These are phyloP conservation scores for Aspergillus nanangensis DNA, from an alignment of 495 filamentous ascomycete genomes.

Conservation along the genomic window DNA sequence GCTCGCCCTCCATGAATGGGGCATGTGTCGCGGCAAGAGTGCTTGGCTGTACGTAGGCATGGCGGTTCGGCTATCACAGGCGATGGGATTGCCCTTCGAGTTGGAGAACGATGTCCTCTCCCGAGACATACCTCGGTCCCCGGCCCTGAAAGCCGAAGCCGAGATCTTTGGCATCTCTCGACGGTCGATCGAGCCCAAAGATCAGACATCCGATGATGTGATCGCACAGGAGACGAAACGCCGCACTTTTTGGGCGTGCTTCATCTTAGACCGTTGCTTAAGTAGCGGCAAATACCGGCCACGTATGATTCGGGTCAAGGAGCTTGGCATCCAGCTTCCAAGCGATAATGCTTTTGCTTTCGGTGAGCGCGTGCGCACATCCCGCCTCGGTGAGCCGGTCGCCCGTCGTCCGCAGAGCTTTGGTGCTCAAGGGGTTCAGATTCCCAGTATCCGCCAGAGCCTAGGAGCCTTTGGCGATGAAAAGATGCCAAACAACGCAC, in stretches of 20 bases:
- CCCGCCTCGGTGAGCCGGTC: slow-evolving; percentile 36
- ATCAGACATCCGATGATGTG: slow-evolving; percentile 48
- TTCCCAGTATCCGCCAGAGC: slow-evolving; percentile 44
- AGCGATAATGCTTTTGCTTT: slow-evolving; percentile 48
- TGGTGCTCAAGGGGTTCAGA: slow-evolving; percentile 39
- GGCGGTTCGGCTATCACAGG: slow-evolving; percentile 71
- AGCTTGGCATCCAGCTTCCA: slow-evolving; percentile 51
- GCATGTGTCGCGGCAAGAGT: slow-evolving; percentile 67
- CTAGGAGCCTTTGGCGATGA: slow-evolving; percentile 37
- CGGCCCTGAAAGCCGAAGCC: slow-evolving; percentile 36
- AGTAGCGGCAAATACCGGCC: slow-evolving; percentile 72
- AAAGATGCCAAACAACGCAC: slow-evolving; percentile 28
- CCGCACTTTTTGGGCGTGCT: slow-evolving; percentile 82
- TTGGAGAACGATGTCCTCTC: slow-evolving; percentile 40
- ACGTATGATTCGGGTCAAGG: slow-evolving; percentile 61
- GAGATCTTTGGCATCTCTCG: slow-evolving; percentile 39
- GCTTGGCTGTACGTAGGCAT: slow-evolving; percentile 77
- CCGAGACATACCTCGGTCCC: slow-evolving; percentile 39
- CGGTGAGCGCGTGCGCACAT: slow-evolving; percentile 43
- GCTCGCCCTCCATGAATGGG: slow-evolving; percentile 83
- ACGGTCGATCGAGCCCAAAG: slow-evolving; percentile 25
- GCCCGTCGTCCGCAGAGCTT: slow-evolving; percentile 38
- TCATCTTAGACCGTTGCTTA: slow-evolving; percentile 76
- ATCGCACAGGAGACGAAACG: slow-evolving; percentile 72
- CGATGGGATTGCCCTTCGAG: slow-evolving; percentile 66